Conservation (phyloP, 2,329 filamentous ascomycete species). For the Monilinia laxa region DNA sequence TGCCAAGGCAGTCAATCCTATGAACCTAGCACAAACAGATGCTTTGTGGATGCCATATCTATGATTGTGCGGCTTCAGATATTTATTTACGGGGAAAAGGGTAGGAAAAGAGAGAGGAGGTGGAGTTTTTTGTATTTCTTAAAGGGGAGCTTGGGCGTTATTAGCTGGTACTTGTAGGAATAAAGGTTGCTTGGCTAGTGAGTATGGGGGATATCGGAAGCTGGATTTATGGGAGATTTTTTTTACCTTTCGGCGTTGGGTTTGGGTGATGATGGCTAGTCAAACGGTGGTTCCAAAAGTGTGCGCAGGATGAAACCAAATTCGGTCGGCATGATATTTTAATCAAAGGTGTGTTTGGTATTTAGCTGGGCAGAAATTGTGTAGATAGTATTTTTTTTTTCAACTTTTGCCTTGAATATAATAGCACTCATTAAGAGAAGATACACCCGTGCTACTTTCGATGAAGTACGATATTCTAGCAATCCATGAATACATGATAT, state of each 20-base stretch:
- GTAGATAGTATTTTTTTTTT: neutral
- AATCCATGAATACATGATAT: neutral
- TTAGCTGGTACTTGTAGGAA: constrained; percentile 9
- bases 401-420: neutral
- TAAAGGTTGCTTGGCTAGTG: constrained; percentile 16
- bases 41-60: constrained; percentile 97
- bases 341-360: neutral
- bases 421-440: neutral
- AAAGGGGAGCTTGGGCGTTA: neutral
- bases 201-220: neutral
- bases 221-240: neutral
- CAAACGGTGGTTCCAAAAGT: neutral
- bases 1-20: constrained; percentile 87
- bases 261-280: neutral
- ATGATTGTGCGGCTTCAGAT: constrained; percentile 45
- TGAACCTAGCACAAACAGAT: constrained; percentile 84
- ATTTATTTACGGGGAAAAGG: neutral
- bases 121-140: constrained; percentile 3
- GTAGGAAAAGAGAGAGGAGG: too few species aligned
- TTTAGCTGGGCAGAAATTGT: neutral
- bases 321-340: constrained; percentile 10
- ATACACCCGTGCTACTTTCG: neutral
- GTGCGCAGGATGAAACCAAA: neutral
- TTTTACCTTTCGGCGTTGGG: neutral
- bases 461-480: neutral